Base-by-base conservation (phyloP, 768 basidiomycete genomes). In the Calocybe gangraenosa region DNA sequence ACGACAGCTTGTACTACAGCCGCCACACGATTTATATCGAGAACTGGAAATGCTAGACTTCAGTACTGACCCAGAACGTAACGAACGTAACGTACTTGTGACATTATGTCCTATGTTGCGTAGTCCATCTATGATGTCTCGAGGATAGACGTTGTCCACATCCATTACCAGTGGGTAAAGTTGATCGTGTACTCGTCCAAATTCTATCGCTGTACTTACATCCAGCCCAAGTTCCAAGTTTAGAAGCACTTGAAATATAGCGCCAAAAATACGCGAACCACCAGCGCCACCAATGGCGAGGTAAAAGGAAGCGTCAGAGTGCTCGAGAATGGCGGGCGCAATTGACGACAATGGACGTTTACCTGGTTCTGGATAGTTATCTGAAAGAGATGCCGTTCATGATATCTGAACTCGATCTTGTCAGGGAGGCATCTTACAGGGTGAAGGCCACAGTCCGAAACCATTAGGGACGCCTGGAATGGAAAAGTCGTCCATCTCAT, bases 401-500 rank as follows among this genome's bases (percentile, higher is more conserved):
- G n/a, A n/a, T n/a, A n/a, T n/a, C n/a, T n/a, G n/a, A n/a, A n/a
- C n/a, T n/a, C n/a, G n/a, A 28, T 28, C 25, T 5, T 32, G 14
- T 15, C 3, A 21, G 9, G 14, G n/a, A 15, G 37, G 31, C 43
- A 13, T 17, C 77, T 46, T 61, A 87, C 88, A 91, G 5, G 87
- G 88, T 13, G 87, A 90, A 14, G 92, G 85, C 66, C 69, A 81
- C 37, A 94, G 65, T 0, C 88, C 92, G 57, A 92, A 95, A 2
- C 71, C 79, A 54, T 96, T 95, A 5, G 90, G 78, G n/a, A 65
- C 63, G 2, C 87, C 92, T 1, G 93, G 94, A 0, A 71, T 83
- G 9, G 92, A 87, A 62, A 97, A 97, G 63, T 98, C 95, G 51
- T 92, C 90, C 87, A 92, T 89, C 78, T 95, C 90, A 57, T 98